These are phyloP conservation scores for Aspergillus cristatus DNA, from an alignment of 495 filamentous ascomycete genomes.

Conservation along the genomic window DNA sequence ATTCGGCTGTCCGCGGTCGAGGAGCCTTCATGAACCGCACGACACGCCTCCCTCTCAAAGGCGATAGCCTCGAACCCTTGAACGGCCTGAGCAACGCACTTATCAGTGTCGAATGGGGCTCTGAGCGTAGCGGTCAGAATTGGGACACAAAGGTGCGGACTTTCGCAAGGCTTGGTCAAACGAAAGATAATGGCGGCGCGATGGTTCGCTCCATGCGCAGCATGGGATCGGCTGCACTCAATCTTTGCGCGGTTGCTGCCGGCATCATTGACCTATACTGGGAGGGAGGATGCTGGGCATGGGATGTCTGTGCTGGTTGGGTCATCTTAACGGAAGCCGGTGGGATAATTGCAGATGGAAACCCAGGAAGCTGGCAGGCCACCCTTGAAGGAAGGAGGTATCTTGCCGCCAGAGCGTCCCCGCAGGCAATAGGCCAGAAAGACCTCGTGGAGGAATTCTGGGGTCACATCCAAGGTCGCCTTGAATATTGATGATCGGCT, in stretches of 20 bases:
- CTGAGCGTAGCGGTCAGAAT: slow-evolving; percentile 61
- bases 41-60: slow-evolving; percentile 47
- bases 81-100: slow-evolving; percentile 51
- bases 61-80: slow-evolving; percentile 41
- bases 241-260: slow-evolving; percentile 70
- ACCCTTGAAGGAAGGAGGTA: slow-evolving; percentile 69
- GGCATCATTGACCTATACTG: slow-evolving; percentile 80
- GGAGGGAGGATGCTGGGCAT: slow-evolving; percentile 92
- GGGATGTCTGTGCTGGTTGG: slow-evolving; percentile 93
- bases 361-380: slow-evolving; percentile 67
- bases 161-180: slow-evolving; percentile 56
- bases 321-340: slow-evolving; percentile 79
- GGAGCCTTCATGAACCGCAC: slow-evolving; percentile 55
- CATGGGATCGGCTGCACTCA: slow-evolving; percentile 74
- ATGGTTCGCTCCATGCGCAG: slow-evolving; percentile 78
- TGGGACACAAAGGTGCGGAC: slow-evolving; percentile 63
- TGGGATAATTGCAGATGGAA: slow-evolving; percentile 68
- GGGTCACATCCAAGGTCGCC: slow-evolving; percentile 32
- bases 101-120: slow-evolving; percentile 72
- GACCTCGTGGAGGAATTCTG: slow-evolving; percentile 79
- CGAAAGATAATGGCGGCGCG: slow-evolving; percentile 56
- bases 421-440: slow-evolving; percentile 55
- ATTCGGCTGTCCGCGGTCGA: slow-evolving; percentile 57
- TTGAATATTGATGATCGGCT: slow-evolving; percentile 22
- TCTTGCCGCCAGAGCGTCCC: slow-evolving; percentile 58